Evolutionary conservation across 1,284 basidiomycete genomes (phyloP), one percentile per base, ranked within the genome.

Genomic region (Ceratobasidium sp.): DNA sequence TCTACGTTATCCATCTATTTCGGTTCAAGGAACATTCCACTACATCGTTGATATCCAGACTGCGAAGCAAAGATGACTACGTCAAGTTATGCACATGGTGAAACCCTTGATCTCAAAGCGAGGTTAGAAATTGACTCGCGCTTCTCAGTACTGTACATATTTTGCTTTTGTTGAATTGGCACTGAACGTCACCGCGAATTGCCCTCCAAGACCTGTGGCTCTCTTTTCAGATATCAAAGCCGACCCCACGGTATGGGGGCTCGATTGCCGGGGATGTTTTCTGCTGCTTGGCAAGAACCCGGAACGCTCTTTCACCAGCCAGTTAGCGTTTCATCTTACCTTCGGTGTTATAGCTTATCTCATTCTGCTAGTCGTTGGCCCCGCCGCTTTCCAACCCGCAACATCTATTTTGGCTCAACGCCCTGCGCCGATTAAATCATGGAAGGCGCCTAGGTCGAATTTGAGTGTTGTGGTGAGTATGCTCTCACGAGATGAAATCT

Each of bases 221-320:
- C 30, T 69, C 4, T 75, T 75, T 59, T 75, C 75, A 8, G 75
- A 75, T 28, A 52, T 75, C 26, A 65, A 67, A 45, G 43, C 62
- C 10, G 55, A 57, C 30, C 57, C 55, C 1, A 65, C 67, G 16
- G 71, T 74, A n/a, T 75, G 75, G 75, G 58, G 57, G 16, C 59
- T 43, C 9, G 61, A 73, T 16, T 74, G 70, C 67, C 52, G 75
- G 21, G 74, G 74, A 34, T 50, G 39, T 16, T 50, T 75, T n/a
- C 52, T 75, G 28, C 26, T 75, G 10, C 67, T 75, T 21, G 75
- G 75, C n/a, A 72, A 69, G 50, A 72, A 75, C 43, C 26, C 41
- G 74, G 28, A 45, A 73, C 50, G 30, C 57, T 65, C 64, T 39
- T 32, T 28, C 36, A n/a, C 3, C 57, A n/a, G 23, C 53, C 6